Evolutionary conservation across 331 rosid species (phyloP), one percentile per base, ranked within the genome.

Genomic region (Acacia pycnantha): DNA sequence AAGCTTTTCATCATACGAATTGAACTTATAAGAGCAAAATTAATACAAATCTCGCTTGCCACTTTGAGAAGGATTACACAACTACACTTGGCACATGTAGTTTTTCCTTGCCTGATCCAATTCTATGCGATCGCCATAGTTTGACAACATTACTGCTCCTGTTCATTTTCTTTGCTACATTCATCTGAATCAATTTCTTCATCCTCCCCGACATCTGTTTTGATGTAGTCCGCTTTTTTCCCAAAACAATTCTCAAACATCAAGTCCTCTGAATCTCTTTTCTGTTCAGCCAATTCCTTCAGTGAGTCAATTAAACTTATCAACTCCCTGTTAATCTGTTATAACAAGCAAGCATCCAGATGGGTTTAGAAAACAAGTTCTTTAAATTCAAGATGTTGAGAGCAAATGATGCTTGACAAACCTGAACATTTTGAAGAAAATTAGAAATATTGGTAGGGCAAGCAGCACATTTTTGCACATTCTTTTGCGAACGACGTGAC

Each of bases 381-480:
- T n/a, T 22, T 3, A 80, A 21, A 37, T 65, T 7, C 5, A 18
- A 65, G 26, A 65, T 75, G 66, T 40, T 37, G 61, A 40, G 56
- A 77, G 69, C 13, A 79, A 27, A 27, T 50, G 43, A 35, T 15
- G 74, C 29, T 41, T 16, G 37, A 65, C 81, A 40, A 27, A 91
- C 95, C 95, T 85, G 91, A 53, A 86, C 83, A 74, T 90, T 88
- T 48, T 91, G 90, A 75, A 91, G 92, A 86, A 89, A 91, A 70
- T 88, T 93, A 77, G 92, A 85, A 12, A 93, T 90, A 43, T 93
- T 93, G 0, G 48, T 31, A 0, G 88, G 59, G 71, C 97, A 90
- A 73, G 88, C 70, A 27, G 97, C 93, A 62, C 97, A 93, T 51
- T 66, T 84, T 94, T 86, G 71, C 77, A 90, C 85, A 77, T 82